Percentiles rank a stretch among this genome's conserved stretches.
phyloP scores from a whole-genome alignment of 257 asterid species.

The Solanum acaule region DNA sequence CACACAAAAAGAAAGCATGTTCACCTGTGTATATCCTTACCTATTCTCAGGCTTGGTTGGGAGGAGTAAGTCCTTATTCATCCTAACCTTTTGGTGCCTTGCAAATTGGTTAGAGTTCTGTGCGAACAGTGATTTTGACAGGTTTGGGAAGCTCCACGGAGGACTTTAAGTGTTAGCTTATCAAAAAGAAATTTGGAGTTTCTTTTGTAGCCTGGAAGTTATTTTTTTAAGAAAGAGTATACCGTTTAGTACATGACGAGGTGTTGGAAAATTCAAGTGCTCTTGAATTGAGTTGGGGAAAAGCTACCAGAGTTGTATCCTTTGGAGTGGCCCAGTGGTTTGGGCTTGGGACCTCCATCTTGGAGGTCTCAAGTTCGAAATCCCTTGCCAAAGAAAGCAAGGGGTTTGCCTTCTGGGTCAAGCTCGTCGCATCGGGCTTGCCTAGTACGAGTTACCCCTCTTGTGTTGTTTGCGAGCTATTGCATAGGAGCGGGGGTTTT shows the following conservation, averaged over 20 bases:
- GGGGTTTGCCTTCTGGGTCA: background rate
- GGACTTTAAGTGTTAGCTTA: background rate
- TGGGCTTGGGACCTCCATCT: background rate
- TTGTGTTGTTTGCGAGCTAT: background rate
- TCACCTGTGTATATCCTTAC: background rate
- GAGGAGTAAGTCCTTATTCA: background rate
- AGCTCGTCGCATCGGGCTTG: background rate
- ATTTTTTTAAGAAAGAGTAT: background rate
- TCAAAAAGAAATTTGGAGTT: background rate
- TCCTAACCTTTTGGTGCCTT: background rate
- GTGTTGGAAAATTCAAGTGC: background rate
- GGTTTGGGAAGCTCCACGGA: background rate
- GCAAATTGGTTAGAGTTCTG: background rate
- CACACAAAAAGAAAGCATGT: background rate
- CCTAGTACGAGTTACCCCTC: background rate
- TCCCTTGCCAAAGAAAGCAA: background rate
- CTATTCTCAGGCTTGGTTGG: background rate
- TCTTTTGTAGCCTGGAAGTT: background rate
- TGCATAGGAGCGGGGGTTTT: background rate
- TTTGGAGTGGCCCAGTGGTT: background rate
- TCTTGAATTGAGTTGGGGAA: background rate
- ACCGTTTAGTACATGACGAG: background rate
- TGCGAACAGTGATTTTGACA: background rate
- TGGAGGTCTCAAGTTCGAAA: background rate
- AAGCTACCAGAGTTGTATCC: background rate